Evolutionary conservation across 2,329 filamentous ascomycete species (phyloP).

Genomic region (Xylaria sp.): DNA sequence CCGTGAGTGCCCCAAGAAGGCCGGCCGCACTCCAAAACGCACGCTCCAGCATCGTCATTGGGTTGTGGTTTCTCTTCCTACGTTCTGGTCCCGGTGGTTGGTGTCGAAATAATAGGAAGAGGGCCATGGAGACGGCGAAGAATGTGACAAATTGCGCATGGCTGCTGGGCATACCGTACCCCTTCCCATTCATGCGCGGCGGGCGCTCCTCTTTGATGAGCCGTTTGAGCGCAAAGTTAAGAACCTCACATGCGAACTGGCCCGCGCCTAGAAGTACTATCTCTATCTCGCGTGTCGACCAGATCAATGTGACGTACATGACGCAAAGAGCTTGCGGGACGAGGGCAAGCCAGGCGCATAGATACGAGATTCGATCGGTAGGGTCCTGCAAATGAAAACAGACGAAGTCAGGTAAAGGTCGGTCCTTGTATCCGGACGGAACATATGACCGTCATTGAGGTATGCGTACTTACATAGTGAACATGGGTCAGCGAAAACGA

Average conservation of each 20-base stretch:
- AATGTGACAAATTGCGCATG: slow-evolving; percentile 95
- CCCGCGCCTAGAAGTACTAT: slow-evolving; percentile 90
- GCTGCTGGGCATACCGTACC: slow-evolving; percentile 95
- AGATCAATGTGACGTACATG: slow-evolving; percentile 88
- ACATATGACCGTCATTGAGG: not conserved
- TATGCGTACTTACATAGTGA: slow-evolving; percentile 76
- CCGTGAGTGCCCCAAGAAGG: slow-evolving; percentile 69
- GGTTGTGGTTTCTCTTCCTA: slow-evolving; percentile 57
- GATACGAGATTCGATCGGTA: slow-evolving; percentile 81
- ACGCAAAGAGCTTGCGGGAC: slow-evolving; percentile 91
- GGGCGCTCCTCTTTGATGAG: slow-evolving; percentile 93
- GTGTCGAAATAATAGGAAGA: slow-evolving; percentile 88
- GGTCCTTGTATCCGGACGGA: not conserved
- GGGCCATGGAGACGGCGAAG: slow-evolving; percentile 83
- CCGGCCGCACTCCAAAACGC: slow-evolving; percentile 63
- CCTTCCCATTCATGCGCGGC: slow-evolving; percentile 84
- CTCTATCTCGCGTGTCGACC: slow-evolving; percentile 90
- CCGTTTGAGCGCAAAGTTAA: slow-evolving; percentile 91
- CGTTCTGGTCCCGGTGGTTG: slow-evolving; percentile 59
- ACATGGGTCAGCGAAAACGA: slow-evolving; percentile 96
- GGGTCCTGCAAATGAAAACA: slow-evolving; percentile 73
- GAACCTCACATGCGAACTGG: slow-evolving; percentile 88
- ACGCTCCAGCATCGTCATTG: slow-evolving; percentile 71
- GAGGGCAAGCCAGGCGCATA: slow-evolving; percentile 93
- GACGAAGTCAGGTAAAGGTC: slow-evolving; percentile 24